Percentiles rank a stretch among this genome's conserved stretches.
Evolutionary conservation across 129 eudicot genomes (phyloP).

Genomic region (Escallonia rubra): DNA sequence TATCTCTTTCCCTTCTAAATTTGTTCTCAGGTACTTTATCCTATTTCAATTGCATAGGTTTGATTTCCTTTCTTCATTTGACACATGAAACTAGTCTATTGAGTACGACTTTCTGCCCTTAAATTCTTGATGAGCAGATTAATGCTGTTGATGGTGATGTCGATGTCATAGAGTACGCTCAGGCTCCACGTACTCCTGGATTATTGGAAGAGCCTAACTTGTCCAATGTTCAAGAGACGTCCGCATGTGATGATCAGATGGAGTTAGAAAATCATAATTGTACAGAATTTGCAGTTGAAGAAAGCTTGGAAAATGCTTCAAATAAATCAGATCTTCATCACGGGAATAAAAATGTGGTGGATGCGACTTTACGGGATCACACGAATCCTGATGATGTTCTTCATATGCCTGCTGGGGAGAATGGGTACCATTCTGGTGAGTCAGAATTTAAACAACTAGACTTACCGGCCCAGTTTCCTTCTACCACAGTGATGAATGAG

Average conservation of each 20-base stretch:
- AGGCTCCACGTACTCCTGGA: constrained; percentile 95
- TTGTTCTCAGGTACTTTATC: background rate
- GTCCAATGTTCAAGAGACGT: constrained; percentile 65
- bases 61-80: background rate
- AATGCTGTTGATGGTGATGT: constrained; percentile 37
- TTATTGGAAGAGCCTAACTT: constrained; percentile 78
- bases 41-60: background rate
- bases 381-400: constrained; percentile 9
- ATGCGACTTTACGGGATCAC: constrained; percentile 3
- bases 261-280: constrained; percentile 56
- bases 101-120: background rate
- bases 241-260: constrained; percentile 67
- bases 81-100: background rate
- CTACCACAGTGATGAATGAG: constrained; percentile 19
- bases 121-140: constrained; percentile 12
- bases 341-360: constrained; percentile 18
- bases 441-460: constrained; percentile 23
- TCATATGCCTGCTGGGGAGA: constrained; percentile 13
- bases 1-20: background rate
- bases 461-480: constrained; percentile 22
- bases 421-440: constrained; percentile 27
- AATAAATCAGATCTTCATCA: constrained; percentile 15
- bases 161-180: constrained; percentile 62
- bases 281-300: constrained; percentile 34
- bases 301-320: constrained; percentile 34